A percentile compares a stretch with the other conserved stretches of the same genome.
Evolutionary conservation across 768 basidiomycete species (phyloP).

Genomic region (Lactarius hatsudake): DNA sequence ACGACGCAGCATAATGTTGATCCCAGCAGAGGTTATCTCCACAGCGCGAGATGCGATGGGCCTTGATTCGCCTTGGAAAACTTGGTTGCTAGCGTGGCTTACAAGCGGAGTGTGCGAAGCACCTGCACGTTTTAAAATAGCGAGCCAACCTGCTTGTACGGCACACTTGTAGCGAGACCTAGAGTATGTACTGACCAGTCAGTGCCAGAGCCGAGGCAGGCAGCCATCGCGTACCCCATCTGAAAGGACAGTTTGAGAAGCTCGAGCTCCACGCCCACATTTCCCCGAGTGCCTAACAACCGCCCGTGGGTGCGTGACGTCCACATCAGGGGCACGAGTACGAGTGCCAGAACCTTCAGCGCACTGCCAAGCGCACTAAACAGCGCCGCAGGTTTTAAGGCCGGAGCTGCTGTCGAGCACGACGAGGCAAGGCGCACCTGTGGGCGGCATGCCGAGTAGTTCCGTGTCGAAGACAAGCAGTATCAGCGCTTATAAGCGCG

Average conservation of each 20-base stretch:
- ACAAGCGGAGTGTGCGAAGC: constrained; percentile 32
- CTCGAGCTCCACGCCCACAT: constrained; percentile 31
- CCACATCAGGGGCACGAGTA: constrained; percentile 29
- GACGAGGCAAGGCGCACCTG: constrained; percentile 23
- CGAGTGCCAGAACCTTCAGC: constrained; percentile 25
- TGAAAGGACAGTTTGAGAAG: constrained; percentile 27
- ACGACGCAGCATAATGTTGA: constrained; percentile 29
- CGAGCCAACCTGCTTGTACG: constrained; percentile 33
- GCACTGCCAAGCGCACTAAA: constrained; percentile 1
- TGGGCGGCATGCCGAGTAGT: constrained; percentile 18
- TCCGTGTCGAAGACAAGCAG: constrained; percentile 31
- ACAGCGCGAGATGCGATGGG: constrained; percentile 1
- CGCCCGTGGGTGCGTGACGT: constrained; percentile 34
- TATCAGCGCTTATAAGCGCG: constrained; percentile 24
- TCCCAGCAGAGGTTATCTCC: constrained; percentile 32
- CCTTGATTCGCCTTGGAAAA: constrained; percentile 36
- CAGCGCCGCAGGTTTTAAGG: too few species aligned
- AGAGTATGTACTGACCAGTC: background rate
- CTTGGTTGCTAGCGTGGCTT: constrained; percentile 40
- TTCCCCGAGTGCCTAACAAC: constrained; percentile 34
- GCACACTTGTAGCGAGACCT: constrained; percentile 27
- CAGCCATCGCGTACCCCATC: constrained; percentile 31
- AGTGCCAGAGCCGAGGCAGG: background rate
- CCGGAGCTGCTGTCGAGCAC: constrained; percentile 22
- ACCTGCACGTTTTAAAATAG: constrained; percentile 31